phyloP scores from a whole-genome alignment of 306 rosid genomes.

The Delonix regia region DNA sequence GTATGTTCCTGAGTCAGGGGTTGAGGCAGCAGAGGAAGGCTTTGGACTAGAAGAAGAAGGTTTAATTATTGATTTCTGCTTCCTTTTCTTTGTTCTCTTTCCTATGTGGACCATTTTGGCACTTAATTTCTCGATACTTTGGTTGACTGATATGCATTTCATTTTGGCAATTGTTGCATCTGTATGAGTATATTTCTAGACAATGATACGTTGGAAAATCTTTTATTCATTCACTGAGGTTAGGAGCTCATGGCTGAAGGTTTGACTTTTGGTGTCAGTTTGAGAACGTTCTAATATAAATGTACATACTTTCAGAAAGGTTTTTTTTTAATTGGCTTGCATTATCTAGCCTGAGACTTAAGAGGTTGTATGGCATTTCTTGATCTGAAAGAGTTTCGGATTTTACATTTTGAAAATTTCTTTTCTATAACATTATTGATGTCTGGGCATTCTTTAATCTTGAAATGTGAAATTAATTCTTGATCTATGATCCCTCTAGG shows the following conservation, averaged over 20 bases:
- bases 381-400: constrained; percentile 5
- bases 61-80: constrained; percentile 40
- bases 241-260: neutral
- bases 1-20: constrained; percentile 53
- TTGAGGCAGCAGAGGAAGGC: constrained; percentile 69
- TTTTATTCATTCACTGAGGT: neutral
- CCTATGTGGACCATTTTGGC: neutral
- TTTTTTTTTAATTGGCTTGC: neutral
- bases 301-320: neutral
- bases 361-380: neutral
- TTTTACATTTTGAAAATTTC: constrained; percentile 9
- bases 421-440: neutral
- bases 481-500: constrained; percentile 51
- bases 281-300: neutral
- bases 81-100: neutral
- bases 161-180: neutral
- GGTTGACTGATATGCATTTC: neutral
- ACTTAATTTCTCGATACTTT: neutral
- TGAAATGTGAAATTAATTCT: constrained; percentile 37
- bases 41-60: constrained; percentile 83
- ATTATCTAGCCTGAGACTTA: constrained; percentile 6
- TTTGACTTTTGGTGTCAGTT: neutral
- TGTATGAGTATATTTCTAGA: constrained; percentile 5
- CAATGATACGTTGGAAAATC: neutral
- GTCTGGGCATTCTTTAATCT: constrained; percentile 7